Conservation (phyloP, 1,284 basidiomycete genomes). For the Cryptococcus floricola region DNA sequence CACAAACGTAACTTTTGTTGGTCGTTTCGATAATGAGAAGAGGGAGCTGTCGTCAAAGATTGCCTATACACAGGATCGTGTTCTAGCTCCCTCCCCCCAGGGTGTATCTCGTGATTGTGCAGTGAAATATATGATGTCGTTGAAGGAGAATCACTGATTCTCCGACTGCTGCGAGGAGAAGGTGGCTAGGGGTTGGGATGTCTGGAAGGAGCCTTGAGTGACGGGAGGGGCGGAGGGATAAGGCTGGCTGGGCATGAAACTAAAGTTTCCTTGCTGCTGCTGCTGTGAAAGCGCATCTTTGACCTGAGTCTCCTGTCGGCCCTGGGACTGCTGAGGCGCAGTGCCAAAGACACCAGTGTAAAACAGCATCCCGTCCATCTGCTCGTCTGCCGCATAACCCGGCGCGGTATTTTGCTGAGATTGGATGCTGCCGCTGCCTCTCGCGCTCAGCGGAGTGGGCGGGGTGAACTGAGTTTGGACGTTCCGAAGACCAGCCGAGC, state of each 20-base stretch:
- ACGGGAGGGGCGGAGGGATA: no score
- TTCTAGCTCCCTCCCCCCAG: no score
- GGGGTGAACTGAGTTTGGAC: conserved; percentile 10
- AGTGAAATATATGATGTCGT: no score
- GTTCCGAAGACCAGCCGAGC: background rate
- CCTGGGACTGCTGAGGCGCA: background rate
- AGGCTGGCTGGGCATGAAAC: no score
- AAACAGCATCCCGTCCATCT: background rate
- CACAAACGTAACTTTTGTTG: no score
- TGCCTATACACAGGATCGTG: no score
- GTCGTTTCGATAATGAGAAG: no score
- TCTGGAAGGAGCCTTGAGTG: background rate
- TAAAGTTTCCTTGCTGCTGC: background rate
- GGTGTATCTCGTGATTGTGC: no score
- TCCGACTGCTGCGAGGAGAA: background rate
- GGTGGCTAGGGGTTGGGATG: background rate
- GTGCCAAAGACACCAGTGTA: background rate
- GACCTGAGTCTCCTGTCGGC: background rate
- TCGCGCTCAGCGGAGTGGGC: conserved; percentile 8
- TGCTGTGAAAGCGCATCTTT: background rate
- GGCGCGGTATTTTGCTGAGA: no score
- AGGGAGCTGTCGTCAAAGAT: no score
- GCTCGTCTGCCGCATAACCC: background rate
- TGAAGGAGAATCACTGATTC: background rate
- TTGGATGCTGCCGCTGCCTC: conserved; percentile 5